These are phyloP conservation scores for Ogataea saltuana DNA, from an alignment of 805 yeast genomes.

Conservation along the genomic window DNA sequence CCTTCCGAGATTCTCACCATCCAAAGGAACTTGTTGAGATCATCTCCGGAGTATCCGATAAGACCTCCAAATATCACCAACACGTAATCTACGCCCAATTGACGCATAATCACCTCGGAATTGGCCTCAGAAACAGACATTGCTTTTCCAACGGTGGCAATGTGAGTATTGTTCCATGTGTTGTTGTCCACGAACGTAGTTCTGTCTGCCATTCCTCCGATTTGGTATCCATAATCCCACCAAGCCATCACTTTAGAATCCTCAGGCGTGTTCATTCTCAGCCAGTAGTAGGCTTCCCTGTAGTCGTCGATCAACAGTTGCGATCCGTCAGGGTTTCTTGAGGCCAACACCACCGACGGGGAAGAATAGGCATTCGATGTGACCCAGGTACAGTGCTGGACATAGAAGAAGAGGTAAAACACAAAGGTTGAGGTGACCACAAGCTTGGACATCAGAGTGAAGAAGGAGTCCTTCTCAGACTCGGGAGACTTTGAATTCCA, in stretches of 20 bases:
- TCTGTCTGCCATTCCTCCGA: conserved; percentile 99
- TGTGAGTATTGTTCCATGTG: conserved; percentile 99
- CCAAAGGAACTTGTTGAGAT: conserved; percentile 95
- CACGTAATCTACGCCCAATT: conserved; percentile 94
- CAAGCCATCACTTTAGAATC: conserved; percentile 96
- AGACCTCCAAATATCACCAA: conserved; percentile 92
- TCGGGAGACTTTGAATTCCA: conserved; percentile 11
- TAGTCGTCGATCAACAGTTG: conserved; percentile 88
- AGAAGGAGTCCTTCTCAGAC: conserved; percentile 15
- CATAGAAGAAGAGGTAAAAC: conserved; percentile 77
- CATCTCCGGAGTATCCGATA: conserved; percentile 93
- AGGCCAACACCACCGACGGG: conserved; percentile 93
- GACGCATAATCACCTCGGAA: conserved; percentile 82
- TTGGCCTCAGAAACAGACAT: conserved; percentile 89
- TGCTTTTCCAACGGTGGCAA: conserved; percentile 98
- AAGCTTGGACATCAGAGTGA: conserved; percentile 53
- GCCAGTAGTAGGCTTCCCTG: conserved; percentile 98
- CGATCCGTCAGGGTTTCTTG: conserved; percentile 81
- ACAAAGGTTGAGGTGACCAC: conserved; percentile 67
- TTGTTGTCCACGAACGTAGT: conserved; percentile 97
- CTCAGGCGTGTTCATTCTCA: conserved; percentile 95
- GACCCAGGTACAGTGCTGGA: conserved; percentile 95
- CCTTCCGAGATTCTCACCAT: conserved; percentile 99
- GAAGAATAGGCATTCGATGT: conserved; percentile 95
- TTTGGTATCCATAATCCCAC: conserved; percentile 99